Percentiles rank a stretch among this genome's conserved stretches.
Conservation (phyloP, 1,284 basidiomycete species). For the Pisolithus thermaeus region DNA sequence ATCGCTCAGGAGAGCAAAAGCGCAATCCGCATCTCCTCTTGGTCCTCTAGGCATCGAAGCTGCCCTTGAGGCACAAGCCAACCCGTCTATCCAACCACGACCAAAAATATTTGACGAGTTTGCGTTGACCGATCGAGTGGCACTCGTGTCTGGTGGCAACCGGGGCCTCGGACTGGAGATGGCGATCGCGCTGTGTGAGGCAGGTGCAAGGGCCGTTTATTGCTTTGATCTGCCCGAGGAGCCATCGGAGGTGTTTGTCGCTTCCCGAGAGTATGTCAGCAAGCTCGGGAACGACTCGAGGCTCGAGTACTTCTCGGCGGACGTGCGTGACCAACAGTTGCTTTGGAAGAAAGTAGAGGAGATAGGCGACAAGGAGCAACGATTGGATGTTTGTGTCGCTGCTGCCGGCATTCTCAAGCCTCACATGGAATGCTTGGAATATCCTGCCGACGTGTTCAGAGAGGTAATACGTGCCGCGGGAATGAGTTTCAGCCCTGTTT, state of each 20-base stretch:
- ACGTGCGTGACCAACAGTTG: slow-evolving; percentile 56
- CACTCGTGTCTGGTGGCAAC: slow-evolving; percentile 73
- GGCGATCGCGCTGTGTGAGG: slow-evolving; percentile 72
- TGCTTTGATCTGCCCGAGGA: slow-evolving; percentile 66
- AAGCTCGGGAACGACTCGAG: slow-evolving; percentile 42
- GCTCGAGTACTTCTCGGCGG: slow-evolving; percentile 60
- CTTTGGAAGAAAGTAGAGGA: slow-evolving; percentile 53
- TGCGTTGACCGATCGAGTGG: slow-evolving; percentile 67
- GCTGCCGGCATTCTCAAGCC: slow-evolving; percentile 72
- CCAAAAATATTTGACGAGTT: slow-evolving; percentile 69
- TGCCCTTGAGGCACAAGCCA: slow-evolving; percentile 41
- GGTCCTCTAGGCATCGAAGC: slow-evolving; percentile 58
- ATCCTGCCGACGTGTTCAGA: slow-evolving; percentile 65
- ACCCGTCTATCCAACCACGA: slow-evolving; percentile 29
- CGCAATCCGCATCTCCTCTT: slow-evolving; percentile 47
- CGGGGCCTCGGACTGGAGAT: slow-evolving; percentile 81
- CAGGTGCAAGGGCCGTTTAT: slow-evolving; percentile 71
- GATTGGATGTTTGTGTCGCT: slow-evolving; percentile 71
- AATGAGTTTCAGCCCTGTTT: background rate
- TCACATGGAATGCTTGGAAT: slow-evolving; percentile 61
- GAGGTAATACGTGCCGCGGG: slow-evolving; percentile 36
- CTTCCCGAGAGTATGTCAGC: slow-evolving; percentile 48
- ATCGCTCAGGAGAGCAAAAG: slow-evolving; percentile 9
- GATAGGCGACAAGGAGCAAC: slow-evolving; percentile 57
- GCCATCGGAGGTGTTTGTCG: slow-evolving; percentile 64